Base-by-base conservation (phyloP, 2,329 filamentous ascomycete species). In the Mycosphaerella sp. region DNA sequence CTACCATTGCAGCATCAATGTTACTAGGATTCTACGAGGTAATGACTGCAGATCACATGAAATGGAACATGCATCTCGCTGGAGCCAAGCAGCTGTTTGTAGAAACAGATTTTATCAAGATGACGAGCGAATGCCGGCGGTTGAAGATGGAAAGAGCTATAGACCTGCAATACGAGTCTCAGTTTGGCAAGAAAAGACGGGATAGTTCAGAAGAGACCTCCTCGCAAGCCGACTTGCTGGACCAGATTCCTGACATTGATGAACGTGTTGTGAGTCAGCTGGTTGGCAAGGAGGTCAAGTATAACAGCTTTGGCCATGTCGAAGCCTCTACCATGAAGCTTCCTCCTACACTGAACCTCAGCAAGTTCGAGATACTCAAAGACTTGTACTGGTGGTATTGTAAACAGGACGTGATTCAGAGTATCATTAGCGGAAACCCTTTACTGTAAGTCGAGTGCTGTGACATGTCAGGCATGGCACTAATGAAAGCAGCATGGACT, bases 341-440 rank as follows among this genome's bases (percentile, higher is more conserved):
- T 47, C 71, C 58, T 53, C 63, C 43, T 54, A 56, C 30, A 57
- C 61, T 57, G 13, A 90, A 97, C 54, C 77, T 95, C 42, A 84
- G 88, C 55, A 83, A 80, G 36, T 95, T 87, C 63, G 86, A 93
- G 62, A 84, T 86, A 13, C 76, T 93, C 35, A 82, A 86, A 57
- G 93, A 97, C 69, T 71, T 97, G 4, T 94, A 86, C 65, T 98
- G 91, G 90, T 96, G 89, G 87, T 96, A 90, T 66, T 85, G 81
- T 62, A 95, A 95, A 69, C 93, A 96, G 75, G 93, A 97, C 67
- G 82, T 87, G 7, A 94, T 91, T 61, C 91, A 96, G 67, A 89
- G 87, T 65, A 81, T 96, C 54, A 74, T 97, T 18, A 93, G 90
- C 59, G 91, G 89, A 7, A 90, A 91, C 37, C 79, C 79, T 55